Evolutionary conservation across 495 filamentous ascomycete genomes (phyloP), one percentile per base, ranked within the genome.

Genomic region (Talaromyces proteolyticus): DNA sequence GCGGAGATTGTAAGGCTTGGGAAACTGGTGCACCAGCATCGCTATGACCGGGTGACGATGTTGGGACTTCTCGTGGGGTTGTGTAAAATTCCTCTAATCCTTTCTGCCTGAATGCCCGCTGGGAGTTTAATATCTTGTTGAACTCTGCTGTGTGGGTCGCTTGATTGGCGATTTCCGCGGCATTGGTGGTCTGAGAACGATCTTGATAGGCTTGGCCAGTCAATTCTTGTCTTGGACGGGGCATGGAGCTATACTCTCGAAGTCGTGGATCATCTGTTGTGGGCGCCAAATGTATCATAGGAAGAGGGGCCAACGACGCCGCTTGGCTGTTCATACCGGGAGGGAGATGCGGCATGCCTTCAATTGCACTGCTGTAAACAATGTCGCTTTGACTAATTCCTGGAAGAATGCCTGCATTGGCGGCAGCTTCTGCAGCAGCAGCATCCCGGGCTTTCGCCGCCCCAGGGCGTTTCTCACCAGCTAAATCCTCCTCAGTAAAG

Each of bases 401-500:
- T 22, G 75, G 84, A 56, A 80, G 71, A 38, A 81, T 65, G 51
- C 51, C 70, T 43, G 65, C 59, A 47, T 66, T 63, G 41, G 54
- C 52, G 42, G 58, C 68, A 11, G 64, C 67, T 49, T 78, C 77
- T 19, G 70, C 84, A 22, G 83, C 84, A 25, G 86, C 86, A 16
- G 86, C 86, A 64, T 95, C 91, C 54, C 91, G 83, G 49, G 85
- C 84, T 69, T 93, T 96, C 41, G 89, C 80, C 37, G 87, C 90
- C 17, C 94, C 93, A 7, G 93, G 93, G 52, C 93, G 80, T 70
- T 99, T 99, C 65, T 99, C 93, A 7, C 93, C 94, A 3, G 93
- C 93, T 41, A 91, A 77, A 64, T 99, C 93, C 39, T 94, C 92
- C 62, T 99, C 93, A 0, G 93, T 99, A 59, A 99, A 99, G 16